A percentile compares a stretch with the other conserved stretches of the same genome.
phyloP scores from a whole-genome alignment of 768 basidiomycete species.

The Fistulinella prunicolor region DNA sequence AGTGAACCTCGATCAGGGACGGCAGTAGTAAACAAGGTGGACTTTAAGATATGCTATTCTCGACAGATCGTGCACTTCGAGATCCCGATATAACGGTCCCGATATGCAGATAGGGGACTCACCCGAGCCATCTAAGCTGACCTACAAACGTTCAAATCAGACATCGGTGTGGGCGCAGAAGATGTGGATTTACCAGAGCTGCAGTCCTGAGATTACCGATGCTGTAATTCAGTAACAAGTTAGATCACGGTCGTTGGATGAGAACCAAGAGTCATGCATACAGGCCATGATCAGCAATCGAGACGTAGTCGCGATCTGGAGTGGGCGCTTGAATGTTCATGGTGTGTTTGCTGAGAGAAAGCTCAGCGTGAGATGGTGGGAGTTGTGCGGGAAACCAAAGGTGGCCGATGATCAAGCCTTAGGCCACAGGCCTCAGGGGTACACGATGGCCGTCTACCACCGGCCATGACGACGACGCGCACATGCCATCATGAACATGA shows the following conservation, averaged over 20 bases:
- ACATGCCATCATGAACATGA: no score
- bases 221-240: conserved; percentile 34
- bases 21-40: no score
- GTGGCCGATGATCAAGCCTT: no score
- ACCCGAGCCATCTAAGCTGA: conserved; percentile 84
- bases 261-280: conserved; percentile 34
- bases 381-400: conserved; percentile 4
- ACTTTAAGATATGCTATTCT: no score
- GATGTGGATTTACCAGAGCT: conserved; percentile 48
- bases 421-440: no score
- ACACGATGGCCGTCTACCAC: conserved; percentile 2
- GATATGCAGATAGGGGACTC: conserved; percentile 21
- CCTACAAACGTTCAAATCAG: conserved; percentile 28
- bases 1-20: neutral
- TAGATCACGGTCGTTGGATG: conserved; percentile 5
- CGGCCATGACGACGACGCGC: neutral
- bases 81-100: no score
- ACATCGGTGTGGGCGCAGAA: neutral
- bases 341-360: conserved; percentile 1
- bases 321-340: conserved; percentile 54
- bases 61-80: neutral
- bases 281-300: conserved; percentile 81
- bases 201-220: conserved; percentile 85
- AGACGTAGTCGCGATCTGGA: conserved; percentile 61
- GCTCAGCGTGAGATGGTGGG: neutral